Percentiles rank a stretch among this genome's conserved stretches.
These are phyloP conservation scores for Zoysia japonica DNA, from an alignment of 176 grass and related monocot genomes.

Conservation along the genomic window DNA sequence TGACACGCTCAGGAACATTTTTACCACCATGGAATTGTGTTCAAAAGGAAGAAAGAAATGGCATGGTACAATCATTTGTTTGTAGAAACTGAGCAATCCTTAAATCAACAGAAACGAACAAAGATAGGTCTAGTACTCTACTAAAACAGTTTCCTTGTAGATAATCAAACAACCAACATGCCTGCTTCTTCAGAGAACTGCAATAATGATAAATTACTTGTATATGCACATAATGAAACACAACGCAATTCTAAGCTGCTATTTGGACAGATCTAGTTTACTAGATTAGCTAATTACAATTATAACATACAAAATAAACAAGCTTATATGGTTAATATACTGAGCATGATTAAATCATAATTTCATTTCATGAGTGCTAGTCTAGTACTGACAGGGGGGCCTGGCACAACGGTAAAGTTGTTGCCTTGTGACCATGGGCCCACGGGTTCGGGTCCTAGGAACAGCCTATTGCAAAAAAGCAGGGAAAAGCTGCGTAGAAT, in stretches of 20 bases:
- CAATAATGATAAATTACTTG: slow-evolving; percentile 12
- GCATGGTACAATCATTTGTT: background rate
- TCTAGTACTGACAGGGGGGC: too few relatives aligned
- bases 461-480: too few relatives aligned
- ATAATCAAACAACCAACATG: background rate
- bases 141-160: background rate
- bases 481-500: too few relatives aligned
- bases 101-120: background rate
- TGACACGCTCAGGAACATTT: slow-evolving; percentile 1
- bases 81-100: background rate
- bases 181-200: background rate
- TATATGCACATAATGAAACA: background rate
- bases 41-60: background rate
- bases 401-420: too few relatives aligned
- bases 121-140: background rate
- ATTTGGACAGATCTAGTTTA: background rate
- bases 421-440: too few relatives aligned
- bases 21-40: background rate
- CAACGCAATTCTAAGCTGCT: background rate
- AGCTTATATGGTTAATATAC: background rate
- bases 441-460: too few relatives aligned
- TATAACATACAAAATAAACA: background rate
- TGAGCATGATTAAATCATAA: background rate
- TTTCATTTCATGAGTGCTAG: slow-evolving; percentile 10
- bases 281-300: background rate